Evolutionary conservation across 768 basidiomycete genomes (phyloP), one percentile per base, ranked within the genome.

Genomic region (Obba rivulosa): DNA sequence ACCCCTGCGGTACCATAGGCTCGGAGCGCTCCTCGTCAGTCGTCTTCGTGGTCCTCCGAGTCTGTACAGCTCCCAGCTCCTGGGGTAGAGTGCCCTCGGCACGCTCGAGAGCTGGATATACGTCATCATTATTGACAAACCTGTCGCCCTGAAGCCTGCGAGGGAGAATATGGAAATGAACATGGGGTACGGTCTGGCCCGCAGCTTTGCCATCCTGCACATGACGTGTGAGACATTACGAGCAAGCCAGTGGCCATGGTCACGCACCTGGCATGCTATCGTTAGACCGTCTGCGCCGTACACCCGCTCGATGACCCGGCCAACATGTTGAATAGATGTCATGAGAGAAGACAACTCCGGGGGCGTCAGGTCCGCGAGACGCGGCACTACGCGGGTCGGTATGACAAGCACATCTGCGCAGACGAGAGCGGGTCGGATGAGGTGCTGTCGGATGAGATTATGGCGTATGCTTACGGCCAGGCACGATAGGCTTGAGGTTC

Each of bases 81-180:
- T 60, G 64, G 0, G 71, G 62, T 31, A 89, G 66, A 1, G 65
- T 64, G 4, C 63, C 71, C 66, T 90, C 87, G 4, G 78, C 71
- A 1, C 65, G 66, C 63, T 95, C 92, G 13, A 97, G 64, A 2
- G 75, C 82, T 3, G 86, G 87, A 66, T 96, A 91, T 36, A 92
- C 65, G n/a, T 79, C 79, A 62, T 91, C 87, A 57, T 81, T 85
- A 11, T 56, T 45, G 11, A 78, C 71, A 61, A 88, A 91, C 18
- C 66, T 70, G 65, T 91, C 88, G 10, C 83, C 84, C 41, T 70
- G 72, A 25, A 75, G 69, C 59, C 83, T 83, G 2, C 95, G 81
- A 18, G 96, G 96, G 4, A 99, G 68, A 23, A 98, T 67, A 62
- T 99, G 96, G 57, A 96, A 86, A 66, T 99, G 96, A n/a, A 97